phyloP scores from a whole-genome alignment of 306 rosid species.

The Macrotyloma uniflorum region DNA sequence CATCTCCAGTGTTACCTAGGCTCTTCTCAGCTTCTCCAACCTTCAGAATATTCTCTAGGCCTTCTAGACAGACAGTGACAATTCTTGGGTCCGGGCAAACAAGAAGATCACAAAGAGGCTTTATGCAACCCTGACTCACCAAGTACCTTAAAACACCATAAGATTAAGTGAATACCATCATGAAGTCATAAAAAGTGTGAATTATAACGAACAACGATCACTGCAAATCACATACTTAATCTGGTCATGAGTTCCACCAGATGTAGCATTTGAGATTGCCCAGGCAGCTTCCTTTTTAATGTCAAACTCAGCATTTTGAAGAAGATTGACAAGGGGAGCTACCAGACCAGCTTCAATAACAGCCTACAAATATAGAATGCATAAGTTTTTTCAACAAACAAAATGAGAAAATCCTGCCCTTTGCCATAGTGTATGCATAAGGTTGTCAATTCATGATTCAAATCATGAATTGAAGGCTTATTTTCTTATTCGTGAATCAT shows the following conservation, averaged over 20 bases:
- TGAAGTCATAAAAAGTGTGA: background rate
- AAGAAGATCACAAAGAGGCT: slow-evolving; percentile 89
- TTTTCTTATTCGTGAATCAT: background rate
- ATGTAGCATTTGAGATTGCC: slow-evolving; percentile 89
- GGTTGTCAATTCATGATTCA: background rate
- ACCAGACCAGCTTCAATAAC: slow-evolving; percentile 74
- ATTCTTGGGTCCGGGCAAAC: slow-evolving; percentile 82
- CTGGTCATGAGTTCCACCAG: slow-evolving; percentile 77
- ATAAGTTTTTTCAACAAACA: background rate
- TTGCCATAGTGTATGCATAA: background rate
- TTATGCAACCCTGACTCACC: slow-evolving; percentile 73
- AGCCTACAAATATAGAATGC: slow-evolving; percentile 46
- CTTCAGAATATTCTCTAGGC: slow-evolving; percentile 74
- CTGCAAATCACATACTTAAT: slow-evolving; percentile 57
- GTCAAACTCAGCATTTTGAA: slow-evolving; percentile 88
- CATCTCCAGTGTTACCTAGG: slow-evolving; percentile 54
- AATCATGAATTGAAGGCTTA: background rate
- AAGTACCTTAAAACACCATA: slow-evolving; percentile 56
- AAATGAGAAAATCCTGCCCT: background rate
- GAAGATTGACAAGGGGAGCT: slow-evolving; percentile 70
- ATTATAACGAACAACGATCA: background rate
- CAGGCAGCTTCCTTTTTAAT: slow-evolving; percentile 90
- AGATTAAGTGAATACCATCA: slow-evolving; percentile 11
- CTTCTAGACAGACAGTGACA: slow-evolving; percentile 76
- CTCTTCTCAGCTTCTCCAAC: slow-evolving; percentile 81